phyloP scores from a whole-genome alignment of 345 rosid genomes.

The Hypericum perforatum region DNA sequence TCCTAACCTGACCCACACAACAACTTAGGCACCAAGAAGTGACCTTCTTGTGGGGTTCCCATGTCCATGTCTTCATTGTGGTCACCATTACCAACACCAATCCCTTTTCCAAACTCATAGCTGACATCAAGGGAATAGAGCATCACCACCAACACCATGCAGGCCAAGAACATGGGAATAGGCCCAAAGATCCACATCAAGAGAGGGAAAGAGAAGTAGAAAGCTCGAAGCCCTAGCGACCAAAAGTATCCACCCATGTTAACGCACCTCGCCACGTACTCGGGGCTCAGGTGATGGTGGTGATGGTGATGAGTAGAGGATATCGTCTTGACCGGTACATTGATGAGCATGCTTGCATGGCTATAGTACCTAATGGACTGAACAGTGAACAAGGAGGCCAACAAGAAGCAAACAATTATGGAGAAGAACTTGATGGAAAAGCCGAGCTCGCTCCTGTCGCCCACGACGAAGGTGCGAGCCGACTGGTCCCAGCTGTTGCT shows the following conservation, averaged over 20 bases:
- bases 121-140: conserved; percentile 63
- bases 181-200: conserved; percentile 94
- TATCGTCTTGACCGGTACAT: conserved; percentile 56
- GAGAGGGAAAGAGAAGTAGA: conserved; percentile 78
- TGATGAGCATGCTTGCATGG: conserved; percentile 81
- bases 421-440: conserved; percentile 61
- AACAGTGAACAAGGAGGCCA: conserved; percentile 55
- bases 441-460: conserved; percentile 42
- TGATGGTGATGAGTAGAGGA: conserved; percentile 16
- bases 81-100: not conserved
- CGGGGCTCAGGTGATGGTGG: conserved; percentile 31
- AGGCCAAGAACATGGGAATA: conserved; percentile 52
- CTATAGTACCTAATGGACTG: conserved; percentile 82
- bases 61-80: too few relatives aligned
- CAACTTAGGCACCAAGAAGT: too few relatives aligned
- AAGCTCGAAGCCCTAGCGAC: conserved; percentile 81
- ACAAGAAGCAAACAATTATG: conserved; percentile 54
- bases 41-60: too few relatives aligned
- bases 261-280: conserved; percentile 58
- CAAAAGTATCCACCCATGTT: conserved; percentile 84
- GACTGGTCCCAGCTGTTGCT: conserved; percentile 20
- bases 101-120: conserved; percentile 33
- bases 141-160: conserved; percentile 42
- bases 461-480: conserved; percentile 30
- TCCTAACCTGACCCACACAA: too few relatives aligned